These are phyloP conservation scores for Tephrocybe sp. DNA, from an alignment of 768 basidiomycete species.

Conservation along the genomic window DNA sequence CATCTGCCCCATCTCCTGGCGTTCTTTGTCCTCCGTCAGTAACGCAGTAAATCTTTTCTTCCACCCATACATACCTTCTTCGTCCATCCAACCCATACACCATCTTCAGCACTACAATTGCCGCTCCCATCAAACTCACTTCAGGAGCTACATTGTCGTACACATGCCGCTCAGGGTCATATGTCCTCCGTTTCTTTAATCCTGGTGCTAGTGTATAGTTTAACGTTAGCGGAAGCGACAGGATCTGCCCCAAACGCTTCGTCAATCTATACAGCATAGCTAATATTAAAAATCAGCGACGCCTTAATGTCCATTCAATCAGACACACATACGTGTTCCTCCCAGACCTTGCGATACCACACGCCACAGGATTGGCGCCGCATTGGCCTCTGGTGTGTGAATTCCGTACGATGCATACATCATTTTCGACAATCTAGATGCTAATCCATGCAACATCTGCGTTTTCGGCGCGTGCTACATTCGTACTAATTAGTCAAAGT, in stretches of 20 bases:
- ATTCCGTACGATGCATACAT: conserved; percentile 55
- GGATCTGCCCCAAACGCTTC: conserved; percentile 53
- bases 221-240: conserved; percentile 59
- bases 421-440: conserved; percentile 59
- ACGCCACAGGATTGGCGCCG: conserved; percentile 76
- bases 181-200: conserved; percentile 28
- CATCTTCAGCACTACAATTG: conserved; percentile 77
- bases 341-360: conserved; percentile 56
- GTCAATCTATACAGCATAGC: conserved; percentile 65
- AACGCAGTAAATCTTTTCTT: conserved; percentile 12
- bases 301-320: conserved; percentile 10
- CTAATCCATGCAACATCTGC: conserved; percentile 52
- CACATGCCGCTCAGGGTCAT: conserved; percentile 44
- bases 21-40: conserved; percentile 29
- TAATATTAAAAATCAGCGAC: conserved; percentile 24
- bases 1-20: conserved; percentile 48
- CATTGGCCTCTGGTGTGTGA: conserved; percentile 70
- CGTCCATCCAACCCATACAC: conserved; percentile 80
- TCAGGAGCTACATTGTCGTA: conserved; percentile 71
- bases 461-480: conserved; percentile 64
- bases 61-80: conserved; percentile 34
- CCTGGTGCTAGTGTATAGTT: conserved; percentile 51
- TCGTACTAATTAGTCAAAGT: no score
- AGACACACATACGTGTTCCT: conserved; percentile 64
- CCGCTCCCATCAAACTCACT: conserved; percentile 52